These are phyloP conservation scores for Toxicodendron radicans DNA, from an alignment of 345 rosid species.

Conservation along the genomic window DNA sequence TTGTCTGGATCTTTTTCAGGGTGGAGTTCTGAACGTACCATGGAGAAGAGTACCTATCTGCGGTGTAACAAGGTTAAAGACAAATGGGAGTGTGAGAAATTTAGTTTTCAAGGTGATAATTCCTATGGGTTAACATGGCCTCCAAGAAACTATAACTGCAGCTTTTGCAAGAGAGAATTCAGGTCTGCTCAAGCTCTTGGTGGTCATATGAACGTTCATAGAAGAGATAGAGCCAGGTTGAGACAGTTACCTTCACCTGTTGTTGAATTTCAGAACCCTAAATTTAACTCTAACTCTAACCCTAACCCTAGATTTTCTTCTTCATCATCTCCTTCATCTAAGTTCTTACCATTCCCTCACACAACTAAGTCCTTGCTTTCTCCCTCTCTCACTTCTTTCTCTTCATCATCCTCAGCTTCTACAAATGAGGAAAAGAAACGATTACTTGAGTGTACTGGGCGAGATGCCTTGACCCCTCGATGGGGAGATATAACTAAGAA, in stretches of 20 bases:
- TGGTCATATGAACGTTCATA: conserved; percentile 76
- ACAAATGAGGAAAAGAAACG: conserved; percentile 23
- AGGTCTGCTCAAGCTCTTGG: conserved; percentile 76
- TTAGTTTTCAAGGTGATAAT: conserved; percentile 7
- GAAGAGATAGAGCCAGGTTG: conserved; percentile 65
- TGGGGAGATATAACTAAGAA: conserved; percentile 32
- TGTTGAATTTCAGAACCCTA: conserved; percentile 38
- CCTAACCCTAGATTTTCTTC: conserved; percentile 35
- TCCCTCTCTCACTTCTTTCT: conserved; percentile 14
- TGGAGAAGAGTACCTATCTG: conserved; percentile 14
- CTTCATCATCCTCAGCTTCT: conserved; percentile 28
- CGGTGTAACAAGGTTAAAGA: background rate
- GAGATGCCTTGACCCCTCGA: conserved; percentile 18
- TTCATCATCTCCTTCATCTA: conserved; percentile 17
- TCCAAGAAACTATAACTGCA: conserved; percentile 55
- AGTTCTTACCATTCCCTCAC: conserved; percentile 10
- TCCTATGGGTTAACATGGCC: conserved; percentile 42
- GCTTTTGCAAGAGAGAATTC: conserved; percentile 57
- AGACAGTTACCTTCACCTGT: conserved; percentile 51
- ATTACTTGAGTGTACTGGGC: conserved; percentile 9
- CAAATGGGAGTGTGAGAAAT: conserved; percentile 12
- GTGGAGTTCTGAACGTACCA: background rate
- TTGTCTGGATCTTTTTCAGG: background rate
- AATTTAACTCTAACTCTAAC: conserved; percentile 15
- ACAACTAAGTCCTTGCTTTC: conserved; percentile 11